Evolutionary conservation across 2,329 filamentous ascomycete genomes (phyloP).

Genomic region (Cadophora sp.): DNA sequence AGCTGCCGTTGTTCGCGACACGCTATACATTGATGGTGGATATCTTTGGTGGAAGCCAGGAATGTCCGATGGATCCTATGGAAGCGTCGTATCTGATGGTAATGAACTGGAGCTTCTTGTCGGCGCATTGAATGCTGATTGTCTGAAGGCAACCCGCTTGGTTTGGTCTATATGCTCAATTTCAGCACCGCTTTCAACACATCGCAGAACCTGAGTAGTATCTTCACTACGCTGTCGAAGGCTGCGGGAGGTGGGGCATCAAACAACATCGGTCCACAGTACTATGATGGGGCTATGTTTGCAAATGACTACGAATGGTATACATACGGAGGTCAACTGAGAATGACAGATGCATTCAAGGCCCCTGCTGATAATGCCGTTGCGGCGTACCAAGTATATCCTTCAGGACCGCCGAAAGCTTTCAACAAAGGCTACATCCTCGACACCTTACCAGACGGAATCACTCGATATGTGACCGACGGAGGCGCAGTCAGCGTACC

Average conservation of each 20-base stretch:
- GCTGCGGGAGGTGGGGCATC: conserved; percentile 51
- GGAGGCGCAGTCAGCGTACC: conserved; percentile 70
- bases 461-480: conserved; percentile 69
- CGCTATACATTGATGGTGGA: conserved; percentile 71
- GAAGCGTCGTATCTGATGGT: conserved; percentile 50
- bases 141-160: conserved; percentile 56
- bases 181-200: conserved; percentile 63
- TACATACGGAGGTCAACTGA: conserved; percentile 66
- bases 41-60: conserved; percentile 59
- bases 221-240: conserved; percentile 59
- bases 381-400: conserved; percentile 59
- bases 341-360: conserved; percentile 46
- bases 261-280: conserved; percentile 62
- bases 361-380: conserved; percentile 53
- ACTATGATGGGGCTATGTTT: conserved; percentile 68
- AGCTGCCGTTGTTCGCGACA: conserved; percentile 67
- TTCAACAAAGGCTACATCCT: conserved; percentile 55
- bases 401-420: conserved; percentile 55
- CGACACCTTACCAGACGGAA: conserved; percentile 49
- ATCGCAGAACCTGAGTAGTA: conserved; percentile 57
- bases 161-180: conserved; percentile 63
- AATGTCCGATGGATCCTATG: conserved; percentile 52
- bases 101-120: conserved; percentile 32
- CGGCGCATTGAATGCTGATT: conserved; percentile 18
- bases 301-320: conserved; percentile 68